A percentile compares a stretch with the other conserved stretches of the same genome.
Evolutionary conservation across 805 yeast species (phyloP).

Genomic region (Barnettozyma californica): DNA sequence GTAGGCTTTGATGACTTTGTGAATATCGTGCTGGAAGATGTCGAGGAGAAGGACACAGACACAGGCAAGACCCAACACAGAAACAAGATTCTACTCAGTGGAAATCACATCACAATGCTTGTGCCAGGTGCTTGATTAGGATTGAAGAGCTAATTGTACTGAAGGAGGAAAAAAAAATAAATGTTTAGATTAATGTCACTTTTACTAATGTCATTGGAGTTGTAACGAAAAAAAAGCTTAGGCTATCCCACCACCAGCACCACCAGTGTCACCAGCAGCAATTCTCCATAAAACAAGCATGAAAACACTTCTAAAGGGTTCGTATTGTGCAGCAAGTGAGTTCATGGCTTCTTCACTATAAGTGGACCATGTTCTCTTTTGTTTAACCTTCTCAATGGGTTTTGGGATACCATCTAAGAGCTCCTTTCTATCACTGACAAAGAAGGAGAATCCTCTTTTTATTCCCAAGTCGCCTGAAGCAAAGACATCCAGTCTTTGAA

Average conservation of each 20-base stretch:
- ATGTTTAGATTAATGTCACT: neutral
- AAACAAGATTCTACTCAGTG: conserved; percentile 63
- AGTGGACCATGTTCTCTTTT: conserved; percentile 60
- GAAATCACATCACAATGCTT: conserved; percentile 68
- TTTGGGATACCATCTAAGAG: conserved; percentile 39
- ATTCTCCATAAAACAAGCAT: conserved; percentile 75
- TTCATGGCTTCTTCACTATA: conserved; percentile 54
- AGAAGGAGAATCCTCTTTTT: conserved; percentile 71
- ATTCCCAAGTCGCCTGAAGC: conserved; percentile 80
- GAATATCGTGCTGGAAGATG: conserved; percentile 83
- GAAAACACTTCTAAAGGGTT: conserved; percentile 62
- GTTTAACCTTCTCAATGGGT: conserved; percentile 30
- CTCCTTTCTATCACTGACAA: conserved; percentile 49
- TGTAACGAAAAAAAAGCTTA: neutral
- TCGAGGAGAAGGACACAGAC: conserved; percentile 50
- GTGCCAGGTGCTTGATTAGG: conserved; percentile 41
- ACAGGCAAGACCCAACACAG: conserved; percentile 41
- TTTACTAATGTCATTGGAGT: neutral
- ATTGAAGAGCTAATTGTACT: neutral
- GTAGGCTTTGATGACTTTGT: conserved; percentile 95
- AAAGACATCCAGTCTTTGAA: conserved; percentile 63
- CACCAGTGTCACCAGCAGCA: conserved; percentile 3
- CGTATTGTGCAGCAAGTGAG: conserved; percentile 49
- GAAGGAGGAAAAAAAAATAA: neutral
- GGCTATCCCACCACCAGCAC: neutral